Conservation (phyloP, 768 basidiomycete species). For the Daedaleopsis sinensis region DNA sequence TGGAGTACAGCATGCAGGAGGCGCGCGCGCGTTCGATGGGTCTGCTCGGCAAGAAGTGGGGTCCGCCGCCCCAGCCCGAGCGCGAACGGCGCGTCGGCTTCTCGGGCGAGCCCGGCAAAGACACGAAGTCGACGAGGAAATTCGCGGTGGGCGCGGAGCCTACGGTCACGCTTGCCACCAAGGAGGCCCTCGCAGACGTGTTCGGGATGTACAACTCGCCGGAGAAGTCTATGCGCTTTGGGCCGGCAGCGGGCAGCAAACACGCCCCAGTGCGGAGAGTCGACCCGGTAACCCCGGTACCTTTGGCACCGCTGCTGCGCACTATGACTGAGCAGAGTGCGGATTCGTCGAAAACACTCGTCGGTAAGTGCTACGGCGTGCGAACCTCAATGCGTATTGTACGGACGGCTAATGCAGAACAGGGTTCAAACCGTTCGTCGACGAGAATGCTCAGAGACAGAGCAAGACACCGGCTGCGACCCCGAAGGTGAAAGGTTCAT, state of each 20-base stretch:
- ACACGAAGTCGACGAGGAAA: slow-evolving; percentile 44
- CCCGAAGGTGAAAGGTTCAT: slow-evolving; percentile 41
- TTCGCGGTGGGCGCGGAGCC: slow-evolving; percentile 60
- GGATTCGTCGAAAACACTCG: slow-evolving; percentile 36
- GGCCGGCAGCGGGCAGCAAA: slow-evolving; percentile 60
- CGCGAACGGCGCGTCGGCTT: slow-evolving; percentile 50
- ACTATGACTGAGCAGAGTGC: slow-evolving; percentile 32
- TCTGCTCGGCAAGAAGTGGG: slow-evolving; percentile 85
- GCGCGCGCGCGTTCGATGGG: slow-evolving; percentile 82
- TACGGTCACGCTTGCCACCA: slow-evolving; percentile 95
- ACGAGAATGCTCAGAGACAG: slow-evolving; percentile 58
- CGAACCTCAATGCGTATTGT: neutral
- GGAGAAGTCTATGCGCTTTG: slow-evolving; percentile 65
- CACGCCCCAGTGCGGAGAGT: slow-evolving; percentile 72
- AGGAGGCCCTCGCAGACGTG: slow-evolving; percentile 91
- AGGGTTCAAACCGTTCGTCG: slow-evolving; percentile 73
- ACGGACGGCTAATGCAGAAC: neutral
- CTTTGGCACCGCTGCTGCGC: slow-evolving; percentile 22
- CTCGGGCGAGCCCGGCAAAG: slow-evolving; percentile 55
- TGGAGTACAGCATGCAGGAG: slow-evolving; percentile 87
- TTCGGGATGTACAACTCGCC: slow-evolving; percentile 96
- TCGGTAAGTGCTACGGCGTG: slow-evolving; percentile 29
- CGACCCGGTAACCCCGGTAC: slow-evolving; percentile 50
- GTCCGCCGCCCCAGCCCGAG: slow-evolving; percentile 53
- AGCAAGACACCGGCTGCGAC: slow-evolving; percentile 38